A percentile compares a stretch with the other conserved stretches of the same genome.
These are phyloP conservation scores for Tetracladium marchalianum DNA, from an alignment of 495 filamentous ascomycete species.

Conservation along the genomic window DNA sequence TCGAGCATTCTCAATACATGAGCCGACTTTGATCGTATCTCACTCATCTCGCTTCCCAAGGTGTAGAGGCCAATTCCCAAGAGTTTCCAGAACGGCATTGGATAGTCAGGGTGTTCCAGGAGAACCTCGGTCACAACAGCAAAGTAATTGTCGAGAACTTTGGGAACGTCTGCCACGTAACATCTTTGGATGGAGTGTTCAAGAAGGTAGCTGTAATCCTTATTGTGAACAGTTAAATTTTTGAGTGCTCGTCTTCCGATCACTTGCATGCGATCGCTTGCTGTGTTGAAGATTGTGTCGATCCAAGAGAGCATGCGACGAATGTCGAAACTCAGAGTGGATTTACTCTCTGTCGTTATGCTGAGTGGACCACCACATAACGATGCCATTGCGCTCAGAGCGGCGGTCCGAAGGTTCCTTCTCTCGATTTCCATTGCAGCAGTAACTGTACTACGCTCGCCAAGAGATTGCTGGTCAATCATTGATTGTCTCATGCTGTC, in stretches of 20 bases:
- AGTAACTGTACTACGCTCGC: conserved; percentile 62
- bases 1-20: conserved; percentile 76
- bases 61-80: conserved; percentile 82
- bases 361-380: conserved; percentile 88
- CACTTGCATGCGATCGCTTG: conserved; percentile 81
- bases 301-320: conserved; percentile 90
- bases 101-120: conserved; percentile 67
- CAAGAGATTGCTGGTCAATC: conserved; percentile 49
- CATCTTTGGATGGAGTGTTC: conserved; percentile 83
- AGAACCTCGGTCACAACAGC: conserved; percentile 83
- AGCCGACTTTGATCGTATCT: conserved; percentile 80
- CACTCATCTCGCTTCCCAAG: conserved; percentile 79
- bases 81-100: conserved; percentile 81
- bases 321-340: conserved; percentile 81
- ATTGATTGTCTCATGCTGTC: conserved; percentile 78
- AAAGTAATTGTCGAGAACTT: conserved; percentile 90
- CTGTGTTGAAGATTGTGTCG: conserved; percentile 81
- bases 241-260: conserved; percentile 85
- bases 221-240: conserved; percentile 85
- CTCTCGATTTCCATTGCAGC: conserved; percentile 97
- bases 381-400: conserved; percentile 89
- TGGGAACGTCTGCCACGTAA: conserved; percentile 66
- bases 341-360: conserved; percentile 74
- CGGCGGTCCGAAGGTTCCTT: conserved; percentile 78
- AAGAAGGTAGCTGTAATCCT: conserved; percentile 69